Conservation (phyloP, 805 yeast genomes). For the Clavispora fructus region DNA sequence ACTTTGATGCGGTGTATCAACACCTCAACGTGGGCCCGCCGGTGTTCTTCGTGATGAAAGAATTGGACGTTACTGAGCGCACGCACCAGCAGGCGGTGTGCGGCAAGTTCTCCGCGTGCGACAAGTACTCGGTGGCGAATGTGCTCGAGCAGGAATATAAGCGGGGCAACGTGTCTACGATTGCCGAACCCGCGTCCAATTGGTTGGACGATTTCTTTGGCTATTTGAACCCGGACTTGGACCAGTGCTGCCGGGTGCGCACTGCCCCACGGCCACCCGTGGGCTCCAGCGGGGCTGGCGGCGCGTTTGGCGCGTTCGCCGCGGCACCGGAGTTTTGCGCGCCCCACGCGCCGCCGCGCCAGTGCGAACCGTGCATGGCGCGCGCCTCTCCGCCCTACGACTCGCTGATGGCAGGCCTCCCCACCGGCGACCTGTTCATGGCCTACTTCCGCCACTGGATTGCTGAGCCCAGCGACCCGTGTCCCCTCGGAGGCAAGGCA, state of each 20-base stretch:
- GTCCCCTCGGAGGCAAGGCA: conserved; percentile 95
- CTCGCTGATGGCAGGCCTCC: conserved; percentile 76
- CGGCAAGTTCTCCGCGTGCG: conserved; percentile 83
- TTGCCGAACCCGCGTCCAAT: conserved; percentile 78
- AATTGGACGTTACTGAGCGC: conserved; percentile 56
- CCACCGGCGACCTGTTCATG: conserved; percentile 66
- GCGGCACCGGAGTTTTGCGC: conserved; percentile 49
- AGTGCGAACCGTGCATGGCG: conserved; percentile 69
- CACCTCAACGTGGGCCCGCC: conserved; percentile 90
- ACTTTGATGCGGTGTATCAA: conserved; percentile 69
- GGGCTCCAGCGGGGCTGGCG: no score
- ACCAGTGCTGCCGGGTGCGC: conserved; percentile 67
- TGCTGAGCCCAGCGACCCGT: conserved; percentile 74
- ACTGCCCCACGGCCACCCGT: neutral
- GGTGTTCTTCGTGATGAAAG: conserved; percentile 73
- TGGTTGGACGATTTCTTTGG: conserved; percentile 91
- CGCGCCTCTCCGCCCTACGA: conserved; percentile 59
- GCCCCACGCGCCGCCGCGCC: conserved; percentile 61
- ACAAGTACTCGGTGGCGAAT: conserved; percentile 72
- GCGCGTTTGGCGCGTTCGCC: neutral
- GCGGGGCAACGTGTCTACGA: conserved; percentile 56
- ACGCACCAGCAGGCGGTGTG: conserved; percentile 69
- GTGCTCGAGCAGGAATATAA: conserved; percentile 80
- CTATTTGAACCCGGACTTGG: conserved; percentile 82
- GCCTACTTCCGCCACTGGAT: conserved; percentile 77